Base-by-base conservation (phyloP, 306 rosid genomes). In the Lathyrus sativus region DNA sequence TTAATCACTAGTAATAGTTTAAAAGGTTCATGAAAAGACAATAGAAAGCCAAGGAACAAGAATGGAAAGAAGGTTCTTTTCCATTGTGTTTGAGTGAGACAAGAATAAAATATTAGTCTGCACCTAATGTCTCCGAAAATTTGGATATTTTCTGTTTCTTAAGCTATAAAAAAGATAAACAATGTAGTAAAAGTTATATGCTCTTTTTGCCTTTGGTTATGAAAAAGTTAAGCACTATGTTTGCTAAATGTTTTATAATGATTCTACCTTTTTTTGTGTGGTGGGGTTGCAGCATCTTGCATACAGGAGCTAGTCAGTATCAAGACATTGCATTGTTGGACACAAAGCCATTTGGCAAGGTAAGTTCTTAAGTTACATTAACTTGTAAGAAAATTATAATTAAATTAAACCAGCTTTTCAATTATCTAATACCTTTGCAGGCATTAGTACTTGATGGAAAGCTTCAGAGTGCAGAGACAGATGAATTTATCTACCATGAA, bases 291-390 rank as follows among this genome's bases (percentile, higher is more conserved):
- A 92, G 98, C 57, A 92, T 92, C 76, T 79, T 92, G 78, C 96
- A 89, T 74, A 92, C 98, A 18, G 98, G 96, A 68, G 88, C 91
- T 62, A 86, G 92, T 74, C 96, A 82, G 80, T 92, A 81, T 74
- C 98, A 92, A 79, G 98, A 89, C 79, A 92, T 92, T 64, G 98
- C 98, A 11, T 78, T 92, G 61, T 78, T 92, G 85, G 98, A 92
- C 86, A 89, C 98, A 18, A 92, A 92, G 79, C 98, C 98, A 37
- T 92, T 92, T 48, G 98, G 98, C 77, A 92, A 92, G 95, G 96
- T 90, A 61, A 35, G 39, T 45, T 12, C 50, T 9, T 7, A 46
- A 11, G 2, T 5, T 35, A 37, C 15, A 53, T 71, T 48, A 11
- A 28, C 7, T 18, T 2, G 61, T 28, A 58, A 60, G 5, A n/a